Evolutionary conservation across 352 stramenopile genomes (phyloP).

Genomic region (Labyrinthula sp.): DNA sequence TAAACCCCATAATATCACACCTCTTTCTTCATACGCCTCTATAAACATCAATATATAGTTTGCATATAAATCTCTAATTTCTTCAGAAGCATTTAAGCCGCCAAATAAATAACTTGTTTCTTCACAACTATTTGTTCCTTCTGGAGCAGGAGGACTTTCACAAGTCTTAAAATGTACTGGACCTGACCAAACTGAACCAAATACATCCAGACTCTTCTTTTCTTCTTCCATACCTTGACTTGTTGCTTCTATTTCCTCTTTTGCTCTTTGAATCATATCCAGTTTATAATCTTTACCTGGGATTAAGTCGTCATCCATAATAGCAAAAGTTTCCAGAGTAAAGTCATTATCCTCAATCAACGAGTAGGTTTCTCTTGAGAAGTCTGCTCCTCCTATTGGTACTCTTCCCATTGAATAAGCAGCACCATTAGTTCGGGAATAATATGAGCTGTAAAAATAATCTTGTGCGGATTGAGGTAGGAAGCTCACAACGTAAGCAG

Average conservation of each 20-base stretch:
- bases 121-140: not conserved
- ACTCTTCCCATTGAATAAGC: conserved; percentile 63
- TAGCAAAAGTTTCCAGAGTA: conserved; percentile 45
- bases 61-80: conserved; percentile 44
- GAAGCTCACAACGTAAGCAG: conserved; percentile 58
- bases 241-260: too few species aligned
- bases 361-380: conserved; percentile 55
- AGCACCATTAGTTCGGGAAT: conserved; percentile 49
- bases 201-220: conserved; percentile 42
- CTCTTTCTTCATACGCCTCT: conserved; percentile 55
- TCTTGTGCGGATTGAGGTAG: conserved; percentile 51
- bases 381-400: conserved; percentile 67
- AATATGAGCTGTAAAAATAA: conserved; percentile 59
- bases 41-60: conserved; percentile 75
- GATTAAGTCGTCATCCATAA: conserved; percentile 39
- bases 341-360: conserved; percentile 56
- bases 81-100: conserved; percentile 6
- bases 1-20: conserved; percentile 57
- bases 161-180: conserved; percentile 59
- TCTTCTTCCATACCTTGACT: conserved; percentile 40
- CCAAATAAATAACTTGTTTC: not conserved
- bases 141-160: conserved; percentile 42
- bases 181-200: conserved; percentile 52
- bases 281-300: conserved; percentile 40
- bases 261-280: conserved; percentile 56